Base-by-base conservation (phyloP, 1,284 basidiomycete species). In the Trichosporon inkin region DNA sequence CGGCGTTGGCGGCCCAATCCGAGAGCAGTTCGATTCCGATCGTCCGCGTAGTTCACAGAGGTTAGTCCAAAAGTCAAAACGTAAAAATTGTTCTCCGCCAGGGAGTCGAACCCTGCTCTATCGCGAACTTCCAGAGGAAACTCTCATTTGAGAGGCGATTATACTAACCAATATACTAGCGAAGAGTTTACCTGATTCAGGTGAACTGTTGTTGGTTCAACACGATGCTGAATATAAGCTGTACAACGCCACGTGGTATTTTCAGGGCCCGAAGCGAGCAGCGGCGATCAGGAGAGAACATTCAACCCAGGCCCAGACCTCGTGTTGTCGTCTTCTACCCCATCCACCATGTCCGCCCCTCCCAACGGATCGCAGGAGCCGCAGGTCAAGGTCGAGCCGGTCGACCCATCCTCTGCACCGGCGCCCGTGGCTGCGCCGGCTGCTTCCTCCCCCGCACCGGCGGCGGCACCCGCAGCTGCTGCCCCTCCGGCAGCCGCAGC, bases 331-430 rank as follows among this genome's bases (percentile, higher is more conserved):
- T 32, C 14, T 20, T 47, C 44, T 8, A 24, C 44, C 28, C n/a
- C 44, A 49, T 49, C 44, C 44, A 49, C 44, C 44, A 49, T 49
- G 44, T 49, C 44, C 44, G 44, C 44, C 10, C 44, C 44, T 28
- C 44, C 44, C n/a, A 49, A 49, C 44, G 44, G 44, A 49, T 49
- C 44, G 44, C 44, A 49, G 44, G 44, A 49, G 22, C 44, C 44
- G 44, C 44, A 49, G 24, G 44, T 49, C 44, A 49, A 49, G 44
- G 28, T 16, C 24, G 44, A 49, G 44, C 22, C 44, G 5, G 44
- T 32, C 6, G 44, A 49, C 11, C 22, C 49, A 2, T 11, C 20
- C 10, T 19, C 51, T 2, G 22, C 44, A 11, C 35, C 52, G 5
- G 40, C 57, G n/a, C 49, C 53, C 7, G 34, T 56, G 6, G 38